A percentile compares a stretch with the other conserved stretches of the same genome.
These are phyloP conservation scores for Aspergillus asperescens DNA, from an alignment of 495 filamentous ascomycete species.

Conservation along the genomic window DNA sequence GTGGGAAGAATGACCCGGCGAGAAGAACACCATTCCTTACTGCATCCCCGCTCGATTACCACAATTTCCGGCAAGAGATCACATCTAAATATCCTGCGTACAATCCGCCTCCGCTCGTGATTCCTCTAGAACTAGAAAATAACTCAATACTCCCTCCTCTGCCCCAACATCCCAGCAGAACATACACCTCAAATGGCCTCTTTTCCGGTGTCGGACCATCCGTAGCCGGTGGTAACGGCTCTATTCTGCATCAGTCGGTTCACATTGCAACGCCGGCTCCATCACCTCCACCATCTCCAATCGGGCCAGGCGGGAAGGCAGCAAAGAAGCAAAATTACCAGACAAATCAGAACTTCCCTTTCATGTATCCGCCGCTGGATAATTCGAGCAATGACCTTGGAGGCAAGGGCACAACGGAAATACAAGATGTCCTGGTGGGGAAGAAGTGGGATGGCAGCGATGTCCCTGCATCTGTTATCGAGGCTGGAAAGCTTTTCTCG, in stretches of 20 bases:
- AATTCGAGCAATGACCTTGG: constrained; percentile 75
- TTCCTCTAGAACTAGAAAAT: constrained; percentile 84
- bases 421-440: constrained; percentile 71
- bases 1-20: constrained; percentile 30
- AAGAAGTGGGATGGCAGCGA: constrained; percentile 86
- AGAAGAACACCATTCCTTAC: constrained; percentile 60
- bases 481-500: constrained; percentile 91
- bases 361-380: constrained; percentile 91
- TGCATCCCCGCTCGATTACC: constrained; percentile 92
- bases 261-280: constrained; percentile 97
- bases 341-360: constrained; percentile 97
- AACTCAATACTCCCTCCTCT: constrained; percentile 86
- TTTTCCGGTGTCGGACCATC: constrained; percentile 41
- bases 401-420: constrained; percentile 72
- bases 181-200: constrained; percentile 34
- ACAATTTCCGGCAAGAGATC: constrained; percentile 92
- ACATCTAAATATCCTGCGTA: constrained; percentile 99
- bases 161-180: constrained; percentile 62
- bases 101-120: constrained; percentile 73
- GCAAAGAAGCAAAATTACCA: constrained; percentile 99
- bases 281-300: constrained; percentile 92
- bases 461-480: constrained; percentile 85
- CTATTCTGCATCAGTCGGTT: constrained; percentile 91
- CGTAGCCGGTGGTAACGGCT: constrained; percentile 50
- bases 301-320: constrained; percentile 79